Conservation (phyloP, 208 protist genomes). For the Crithidia thermophila region DNA sequence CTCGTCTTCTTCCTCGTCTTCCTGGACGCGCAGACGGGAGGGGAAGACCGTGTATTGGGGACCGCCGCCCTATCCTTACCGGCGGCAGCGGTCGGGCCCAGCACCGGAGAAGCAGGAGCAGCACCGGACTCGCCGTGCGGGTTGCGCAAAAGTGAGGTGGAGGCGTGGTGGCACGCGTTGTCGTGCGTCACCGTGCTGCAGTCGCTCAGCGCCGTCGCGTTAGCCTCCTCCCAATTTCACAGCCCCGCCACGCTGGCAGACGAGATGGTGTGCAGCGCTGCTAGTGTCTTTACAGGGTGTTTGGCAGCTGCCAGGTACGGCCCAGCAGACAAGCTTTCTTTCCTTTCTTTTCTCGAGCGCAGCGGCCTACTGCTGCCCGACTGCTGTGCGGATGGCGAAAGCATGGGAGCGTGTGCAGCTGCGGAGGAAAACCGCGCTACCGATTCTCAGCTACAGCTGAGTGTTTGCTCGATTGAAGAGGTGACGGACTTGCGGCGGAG, state of each 20-base stretch:
- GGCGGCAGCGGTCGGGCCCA: too few relatives aligned
- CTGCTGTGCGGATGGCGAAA: not conserved
- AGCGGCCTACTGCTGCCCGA: not conserved
- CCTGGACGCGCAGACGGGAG: not conserved
- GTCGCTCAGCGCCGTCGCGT: not conserved
- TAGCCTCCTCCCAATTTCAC: not conserved
- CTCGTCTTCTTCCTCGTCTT: constrained; percentile 10
- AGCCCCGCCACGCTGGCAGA: not conserved
- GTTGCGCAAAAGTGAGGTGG: not conserved
- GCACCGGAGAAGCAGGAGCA: too few relatives aligned
- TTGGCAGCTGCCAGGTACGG: constrained; percentile 12
- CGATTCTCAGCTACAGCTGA: not conserved
- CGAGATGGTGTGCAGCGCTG: not conserved
- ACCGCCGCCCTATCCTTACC: too few relatives aligned
- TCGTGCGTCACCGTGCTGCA: constrained; percentile 20
- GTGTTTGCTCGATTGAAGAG: too few relatives aligned
- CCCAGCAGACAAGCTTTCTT: constrained; percentile 3
- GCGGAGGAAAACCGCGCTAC: too few relatives aligned
- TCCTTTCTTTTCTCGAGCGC: not conserved
- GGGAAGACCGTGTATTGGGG: too few relatives aligned
- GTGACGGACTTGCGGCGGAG: not conserved
- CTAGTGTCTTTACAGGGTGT: constrained; percentile 14
- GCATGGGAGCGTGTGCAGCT: too few relatives aligned
- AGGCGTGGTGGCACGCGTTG: constrained; percentile 25
- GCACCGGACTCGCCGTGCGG: not conserved